Conservation (phyloP, 495 filamentous ascomycete genomes). For the Aspergillus ostianus region DNA sequence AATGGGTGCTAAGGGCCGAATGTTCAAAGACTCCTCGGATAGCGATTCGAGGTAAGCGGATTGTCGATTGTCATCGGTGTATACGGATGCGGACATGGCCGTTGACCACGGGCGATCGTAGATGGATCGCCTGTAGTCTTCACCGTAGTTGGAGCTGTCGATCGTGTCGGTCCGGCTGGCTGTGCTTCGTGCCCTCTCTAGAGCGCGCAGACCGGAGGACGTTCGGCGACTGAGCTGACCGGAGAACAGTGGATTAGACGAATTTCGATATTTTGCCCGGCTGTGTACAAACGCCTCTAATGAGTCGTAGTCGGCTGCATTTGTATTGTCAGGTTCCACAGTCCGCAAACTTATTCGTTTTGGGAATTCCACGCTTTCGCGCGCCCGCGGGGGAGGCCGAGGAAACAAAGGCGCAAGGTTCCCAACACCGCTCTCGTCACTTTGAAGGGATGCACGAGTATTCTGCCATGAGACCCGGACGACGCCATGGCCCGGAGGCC, state of each 20-base stretch:
- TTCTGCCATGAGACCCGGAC: slow-evolving; percentile 52
- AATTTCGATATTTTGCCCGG: slow-evolving; percentile 44
- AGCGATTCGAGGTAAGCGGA: slow-evolving; percentile 23
- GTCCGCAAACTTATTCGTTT: slow-evolving; percentile 37
- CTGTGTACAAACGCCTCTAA: slow-evolving; percentile 47
- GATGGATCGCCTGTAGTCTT: slow-evolving; percentile 35
- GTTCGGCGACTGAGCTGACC: slow-evolving; percentile 36
- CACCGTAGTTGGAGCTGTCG: slow-evolving; percentile 35
- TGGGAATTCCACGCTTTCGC: slow-evolving; percentile 31
- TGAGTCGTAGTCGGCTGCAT: slow-evolving; percentile 42
- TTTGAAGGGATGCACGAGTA: slow-evolving; percentile 35
- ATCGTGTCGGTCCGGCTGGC: slow-evolving; percentile 42
- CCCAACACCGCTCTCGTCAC: slow-evolving; percentile 37
- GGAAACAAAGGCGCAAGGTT: slow-evolving; percentile 41
- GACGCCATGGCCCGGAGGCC: slow-evolving; percentile 43
- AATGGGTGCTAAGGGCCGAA: slow-evolving; percentile 18
- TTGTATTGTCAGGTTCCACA: slow-evolving; percentile 35
- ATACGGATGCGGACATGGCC: slow-evolving; percentile 40
- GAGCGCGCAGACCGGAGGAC: slow-evolving; percentile 36
- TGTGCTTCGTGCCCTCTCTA: slow-evolving; percentile 37
- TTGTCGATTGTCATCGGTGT: slow-evolving; percentile 39
- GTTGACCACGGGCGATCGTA: slow-evolving; percentile 39
- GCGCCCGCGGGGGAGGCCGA: slow-evolving; percentile 34
- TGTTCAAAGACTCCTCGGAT: slow-evolving; percentile 26
- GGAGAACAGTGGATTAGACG: slow-evolving; percentile 44